Evolutionary conservation across 495 filamentous ascomycete genomes (phyloP).

Genomic region (Hypoxylon cercidicola): DNA sequence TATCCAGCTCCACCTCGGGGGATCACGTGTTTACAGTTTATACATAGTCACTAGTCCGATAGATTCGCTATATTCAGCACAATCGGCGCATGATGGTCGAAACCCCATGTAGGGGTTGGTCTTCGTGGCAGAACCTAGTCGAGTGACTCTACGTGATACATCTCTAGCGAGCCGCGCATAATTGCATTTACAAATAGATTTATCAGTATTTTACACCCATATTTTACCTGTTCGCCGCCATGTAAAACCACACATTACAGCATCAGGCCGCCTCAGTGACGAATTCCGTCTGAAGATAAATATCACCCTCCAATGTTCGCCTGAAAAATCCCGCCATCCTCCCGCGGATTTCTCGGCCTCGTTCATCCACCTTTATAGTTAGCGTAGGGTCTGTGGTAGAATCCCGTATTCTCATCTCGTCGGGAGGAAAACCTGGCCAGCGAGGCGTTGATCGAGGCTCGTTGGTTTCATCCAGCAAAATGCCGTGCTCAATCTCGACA

Average conservation of each 20-base stretch:
- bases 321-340: constrained; percentile 38
- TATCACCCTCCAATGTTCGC: constrained; percentile 26
- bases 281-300: constrained; percentile 39
- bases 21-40: too few species aligned
- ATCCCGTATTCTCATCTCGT: constrained; percentile 39
- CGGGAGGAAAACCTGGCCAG: constrained; percentile 37
- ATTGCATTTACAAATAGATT: too few species aligned
- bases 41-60: too few species aligned
- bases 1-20: constrained; percentile 14
- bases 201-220: too few species aligned
- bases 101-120: too few species aligned
- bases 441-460: constrained; percentile 8
- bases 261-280: constrained; percentile 8
- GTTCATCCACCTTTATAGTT: constrained; percentile 10
- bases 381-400: constrained; percentile 15
- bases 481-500: constrained; percentile 40
- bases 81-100: too few species aligned
- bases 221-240: too few species aligned
- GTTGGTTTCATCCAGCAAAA: constrained; percentile 21
- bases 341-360: constrained; percentile 12
- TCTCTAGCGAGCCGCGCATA: too few species aligned
- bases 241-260: background rate
- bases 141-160: too few species aligned
- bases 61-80: too few species aligned
- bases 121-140: too few species aligned